Percentiles rank a stretch among this genome's conserved stretches.
Conservation (phyloP, 768 basidiomycete genomes). For the Tulasnella sp. region DNA sequence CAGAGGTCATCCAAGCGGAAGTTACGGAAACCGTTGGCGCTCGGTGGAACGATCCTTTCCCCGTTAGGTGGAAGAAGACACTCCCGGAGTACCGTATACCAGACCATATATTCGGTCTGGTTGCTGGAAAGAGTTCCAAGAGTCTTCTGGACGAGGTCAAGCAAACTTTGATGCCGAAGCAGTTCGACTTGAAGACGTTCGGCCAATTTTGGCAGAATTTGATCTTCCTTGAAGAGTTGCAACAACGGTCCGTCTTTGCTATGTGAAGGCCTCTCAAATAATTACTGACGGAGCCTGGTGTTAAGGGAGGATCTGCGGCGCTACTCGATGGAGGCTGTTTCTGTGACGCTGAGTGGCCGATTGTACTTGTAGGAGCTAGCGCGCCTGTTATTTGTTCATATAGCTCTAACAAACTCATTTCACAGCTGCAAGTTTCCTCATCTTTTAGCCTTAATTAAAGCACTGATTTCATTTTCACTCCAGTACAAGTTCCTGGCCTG, state of each 20-base stretch:
- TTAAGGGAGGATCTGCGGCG: neutral
- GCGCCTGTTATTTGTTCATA: conserved; percentile 42
- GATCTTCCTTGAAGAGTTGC: neutral
- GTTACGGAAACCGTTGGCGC: neutral
- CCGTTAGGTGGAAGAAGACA: neutral
- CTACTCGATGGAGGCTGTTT: neutral
- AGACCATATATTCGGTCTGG: neutral
- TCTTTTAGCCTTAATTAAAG: neutral
- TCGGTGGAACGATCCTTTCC: neutral
- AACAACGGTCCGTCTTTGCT: neutral
- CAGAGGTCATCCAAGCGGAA: too few species aligned
- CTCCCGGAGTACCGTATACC: neutral
- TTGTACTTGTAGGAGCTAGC: neutral
- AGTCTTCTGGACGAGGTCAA: neutral
- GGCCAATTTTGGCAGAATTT: neutral
- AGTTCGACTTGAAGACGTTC: neutral
- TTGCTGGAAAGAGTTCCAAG: neutral
- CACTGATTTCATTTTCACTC: neutral
- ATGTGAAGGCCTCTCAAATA: too few species aligned
- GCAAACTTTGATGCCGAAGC: neutral
- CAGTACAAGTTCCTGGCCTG: conserved; percentile 20
- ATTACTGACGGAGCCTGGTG: neutral
- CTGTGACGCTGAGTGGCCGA: neutral
- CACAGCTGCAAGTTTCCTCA: neutral
- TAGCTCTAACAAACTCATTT: neutral